Base-by-base conservation (phyloP, 345 rosid genomes). In the Capsella bursapastoris region DNA sequence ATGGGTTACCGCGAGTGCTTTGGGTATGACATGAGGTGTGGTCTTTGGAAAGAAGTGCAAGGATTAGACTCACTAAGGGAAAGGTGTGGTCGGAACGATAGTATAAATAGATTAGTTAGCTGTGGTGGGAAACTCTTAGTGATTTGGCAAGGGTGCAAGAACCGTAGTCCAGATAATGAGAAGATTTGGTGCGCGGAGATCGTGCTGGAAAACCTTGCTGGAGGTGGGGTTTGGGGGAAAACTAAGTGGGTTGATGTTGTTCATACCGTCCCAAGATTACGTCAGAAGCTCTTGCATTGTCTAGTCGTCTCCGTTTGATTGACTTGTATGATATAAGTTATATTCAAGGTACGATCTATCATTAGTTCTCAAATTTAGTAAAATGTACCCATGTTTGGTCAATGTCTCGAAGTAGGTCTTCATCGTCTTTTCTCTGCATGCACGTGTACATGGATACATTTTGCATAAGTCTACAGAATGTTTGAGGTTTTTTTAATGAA, bases 281-380 rank as follows among this genome's bases (percentile, higher is more conserved):
- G 64, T 15, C 40, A 37, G 40, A 1, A 6, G 7, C 64, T 58
- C 28, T n/a, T 35, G 45, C 45, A 58, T 34, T 58, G 64, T 35
- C 8, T 58, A 1, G 8, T 7, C 8, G 31, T 59, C 31, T 59
- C 48, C 7, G 31, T 59, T 59, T 59, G 64, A 59, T 59, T 59
- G 9, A 10, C 41, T n/a, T 57, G 37, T 34, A 34, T 34, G 7
- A 37, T 37, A 37, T 22, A 22, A 22, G 25, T 22, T 22, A 11
- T 57, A 57, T 32, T 25, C 12, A n/a, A 28, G 8, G 47, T 59
- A 59, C 38, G 47, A 59, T 38, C 40, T 37, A 37, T 37, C 10
- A 22, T 22, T 22, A 22, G 25, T 22, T 22, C 25, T 22, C 25
- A 22, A 22, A 22, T 22, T 22, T 22, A 1, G 25, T 22, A 22